Conservation (phyloP, 169 alveolate genomes). For the Plasmodium berghei region DNA sequence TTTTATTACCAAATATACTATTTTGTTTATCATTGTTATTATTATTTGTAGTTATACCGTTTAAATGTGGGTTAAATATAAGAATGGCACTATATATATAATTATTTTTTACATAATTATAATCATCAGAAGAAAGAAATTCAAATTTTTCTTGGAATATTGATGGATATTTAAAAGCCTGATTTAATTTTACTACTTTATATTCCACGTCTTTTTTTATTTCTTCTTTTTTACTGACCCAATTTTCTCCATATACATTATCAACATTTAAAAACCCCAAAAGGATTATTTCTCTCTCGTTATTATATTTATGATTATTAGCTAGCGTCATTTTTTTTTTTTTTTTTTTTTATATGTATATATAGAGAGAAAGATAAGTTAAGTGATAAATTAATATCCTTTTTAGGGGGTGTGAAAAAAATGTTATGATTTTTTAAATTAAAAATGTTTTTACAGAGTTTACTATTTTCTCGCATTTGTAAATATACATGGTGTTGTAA, state of each 20-base stretch:
- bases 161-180: constrained; percentile 37
- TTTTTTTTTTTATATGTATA: background rate
- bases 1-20: background rate
- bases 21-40: background rate
- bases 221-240: constrained; percentile 37
- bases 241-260: constrained; percentile 41
- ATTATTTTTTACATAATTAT: constrained; percentile 43
- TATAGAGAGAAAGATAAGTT: too few species aligned
- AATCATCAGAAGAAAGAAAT: constrained; percentile 36
- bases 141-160: constrained; percentile 56
- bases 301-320: constrained; percentile 12
- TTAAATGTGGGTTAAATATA: constrained; percentile 37
- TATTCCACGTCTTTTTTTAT: constrained; percentile 44
- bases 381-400: too few species aligned
- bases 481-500: too few species aligned
- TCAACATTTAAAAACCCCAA: constrained; percentile 45
- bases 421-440: too few species aligned
- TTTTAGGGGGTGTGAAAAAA: too few species aligned
- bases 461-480: too few species aligned
- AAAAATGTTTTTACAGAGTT: too few species aligned
- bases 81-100: constrained; percentile 64
- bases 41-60: background rate
- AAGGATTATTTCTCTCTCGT: constrained; percentile 50
- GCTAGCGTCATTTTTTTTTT: background rate
- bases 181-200: constrained; percentile 35